Base-by-base conservation (phyloP, 192 early-diverging fungal genomes). In the Cetraspora pellucida region DNA sequence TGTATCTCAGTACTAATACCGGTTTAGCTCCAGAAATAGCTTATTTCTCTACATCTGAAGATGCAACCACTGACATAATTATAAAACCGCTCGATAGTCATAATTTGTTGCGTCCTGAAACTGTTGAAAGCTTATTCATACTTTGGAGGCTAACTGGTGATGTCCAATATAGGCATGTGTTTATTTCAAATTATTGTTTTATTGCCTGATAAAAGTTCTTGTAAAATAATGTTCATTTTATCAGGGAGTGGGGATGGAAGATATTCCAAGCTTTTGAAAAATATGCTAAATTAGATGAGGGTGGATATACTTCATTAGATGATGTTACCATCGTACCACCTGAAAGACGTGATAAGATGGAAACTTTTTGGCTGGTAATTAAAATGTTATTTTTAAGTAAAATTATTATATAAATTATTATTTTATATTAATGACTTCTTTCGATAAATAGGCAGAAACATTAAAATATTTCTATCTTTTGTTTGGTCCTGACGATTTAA, bases 401-500 rank as follows among this genome's bases (percentile, higher is more conserved):
- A 19, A n/a, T 19, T 19, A 21, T 65, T 44, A 23, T 67, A 44
- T 30, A 49, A 14, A 17, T 21, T 47, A 19, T 30, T 47, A 52
- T 37, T 70, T 23, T 19, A 25, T 17, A 17, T 68, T 10, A 10
- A 28, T 67, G 28, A 23, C 16, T 28, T 70, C 21, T 21, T 63
- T 21, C n/a, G n/a, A n/a, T n/a, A 30, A 37, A 30, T 69, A 93
- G 86, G 95, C 96, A 0, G 97, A 98, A 80, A 97, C 96, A 0
- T 88, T 98, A 74, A 98, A 98, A 83, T 98, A 98, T 80, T 85
- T 96, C 28, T 98, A 94, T 80, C 75, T 98, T 78, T 85, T 97
- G 61, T 97, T 95, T 79, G 87, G 90, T 19, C 81, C 86, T 37
- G 66, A 85, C 0, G 81, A 90, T 74, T 66, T 87, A 9, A 77